Conservation (phyloP, 345 rosid genomes). For the Sonneratia alba region DNA sequence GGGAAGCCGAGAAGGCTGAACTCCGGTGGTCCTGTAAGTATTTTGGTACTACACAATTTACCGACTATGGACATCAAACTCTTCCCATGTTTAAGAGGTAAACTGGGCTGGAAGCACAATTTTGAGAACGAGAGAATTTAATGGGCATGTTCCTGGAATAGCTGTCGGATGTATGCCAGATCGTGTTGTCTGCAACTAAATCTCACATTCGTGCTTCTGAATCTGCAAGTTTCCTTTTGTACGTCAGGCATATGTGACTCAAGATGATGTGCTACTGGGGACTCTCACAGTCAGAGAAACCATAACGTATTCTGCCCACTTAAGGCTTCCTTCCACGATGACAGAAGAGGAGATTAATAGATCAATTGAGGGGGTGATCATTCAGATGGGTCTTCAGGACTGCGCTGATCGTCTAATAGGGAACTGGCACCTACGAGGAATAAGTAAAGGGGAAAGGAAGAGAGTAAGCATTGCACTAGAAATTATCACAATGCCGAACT, state of each 20-base stretch:
- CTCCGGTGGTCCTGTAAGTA: slow-evolving; percentile 55
- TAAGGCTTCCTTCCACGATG: slow-evolving; percentile 47
- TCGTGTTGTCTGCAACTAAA: not conserved
- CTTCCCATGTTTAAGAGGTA: too few relatives aligned
- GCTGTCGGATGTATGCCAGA: too few relatives aligned
- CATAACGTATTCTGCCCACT: slow-evolving; percentile 44
- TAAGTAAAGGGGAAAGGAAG: slow-evolving; percentile 73
- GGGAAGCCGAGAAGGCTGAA: slow-evolving; percentile 62
- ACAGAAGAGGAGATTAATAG: slow-evolving; percentile 28
- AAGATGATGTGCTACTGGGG: slow-evolving; percentile 49
- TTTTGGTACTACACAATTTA: slow-evolving; percentile 2
- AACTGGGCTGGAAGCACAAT: not conserved
- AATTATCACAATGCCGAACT: slow-evolving; percentile 43
- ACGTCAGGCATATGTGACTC: slow-evolving; percentile 69
- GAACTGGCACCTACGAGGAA: slow-evolving; percentile 63
- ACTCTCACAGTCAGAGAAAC: slow-evolving; percentile 68
- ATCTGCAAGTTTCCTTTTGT: too few relatives aligned
- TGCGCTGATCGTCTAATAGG: slow-evolving; percentile 50
- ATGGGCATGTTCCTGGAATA: too few relatives aligned
- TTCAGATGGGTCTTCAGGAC: slow-evolving; percentile 58
- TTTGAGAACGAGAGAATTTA: too few relatives aligned
- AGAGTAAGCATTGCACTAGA: slow-evolving; percentile 58
- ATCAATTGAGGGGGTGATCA: slow-evolving; percentile 38
- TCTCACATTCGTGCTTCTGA: not conserved
- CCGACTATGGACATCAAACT: not conserved